Percentiles rank a stretch among this genome's conserved stretches.
Conservation (phyloP, 495 filamentous ascomycete species). For the Lasiosphaeris hirsuta region DNA sequence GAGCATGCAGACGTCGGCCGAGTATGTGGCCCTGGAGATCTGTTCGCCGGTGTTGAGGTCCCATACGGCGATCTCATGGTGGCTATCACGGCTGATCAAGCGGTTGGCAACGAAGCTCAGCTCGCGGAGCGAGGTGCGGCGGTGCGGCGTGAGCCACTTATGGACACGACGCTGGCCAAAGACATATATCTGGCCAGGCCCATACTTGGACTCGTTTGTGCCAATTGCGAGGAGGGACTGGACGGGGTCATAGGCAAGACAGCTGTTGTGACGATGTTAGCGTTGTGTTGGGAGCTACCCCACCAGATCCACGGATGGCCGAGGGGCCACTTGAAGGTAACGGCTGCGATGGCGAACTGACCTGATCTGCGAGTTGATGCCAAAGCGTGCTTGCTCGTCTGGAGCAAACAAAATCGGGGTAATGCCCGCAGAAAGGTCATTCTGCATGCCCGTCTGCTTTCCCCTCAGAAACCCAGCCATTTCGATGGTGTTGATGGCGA, state of each 20-base stretch:
- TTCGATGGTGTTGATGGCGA: conserved; percentile 7
- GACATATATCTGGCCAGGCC: conserved; percentile 80
- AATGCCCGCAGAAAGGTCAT: conserved; percentile 80
- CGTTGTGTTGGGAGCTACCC: not conserved
- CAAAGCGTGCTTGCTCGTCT: conserved; percentile 81
- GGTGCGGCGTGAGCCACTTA: conserved; percentile 69
- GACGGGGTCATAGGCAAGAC: conserved; percentile 83
- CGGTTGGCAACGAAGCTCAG: conserved; percentile 61
- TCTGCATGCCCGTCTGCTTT: conserved; percentile 89
- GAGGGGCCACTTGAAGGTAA: not conserved
- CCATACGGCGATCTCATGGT: conserved; percentile 78
- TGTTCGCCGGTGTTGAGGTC: conserved; percentile 60
- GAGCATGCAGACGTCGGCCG: conserved; percentile 65
- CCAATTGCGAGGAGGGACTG: conserved; percentile 94
- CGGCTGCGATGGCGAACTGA: conserved; percentile 23
- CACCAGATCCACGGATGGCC: not conserved
- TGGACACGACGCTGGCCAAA: conserved; percentile 82
- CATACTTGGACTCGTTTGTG: conserved; percentile 75
- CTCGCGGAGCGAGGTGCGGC: conserved; percentile 33
- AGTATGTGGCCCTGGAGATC: conserved; percentile 64
- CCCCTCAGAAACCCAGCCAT: conserved; percentile 87
- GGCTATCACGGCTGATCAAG: conserved; percentile 75
- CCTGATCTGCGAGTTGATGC: conserved; percentile 82
- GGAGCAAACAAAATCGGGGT: conserved; percentile 69
- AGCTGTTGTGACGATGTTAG: conserved; percentile 40